Evolutionary conservation across 352 stramenopile genomes (phyloP), one percentile per base, ranked within the genome.

Genomic region (Phytophthora citrophthora): DNA sequence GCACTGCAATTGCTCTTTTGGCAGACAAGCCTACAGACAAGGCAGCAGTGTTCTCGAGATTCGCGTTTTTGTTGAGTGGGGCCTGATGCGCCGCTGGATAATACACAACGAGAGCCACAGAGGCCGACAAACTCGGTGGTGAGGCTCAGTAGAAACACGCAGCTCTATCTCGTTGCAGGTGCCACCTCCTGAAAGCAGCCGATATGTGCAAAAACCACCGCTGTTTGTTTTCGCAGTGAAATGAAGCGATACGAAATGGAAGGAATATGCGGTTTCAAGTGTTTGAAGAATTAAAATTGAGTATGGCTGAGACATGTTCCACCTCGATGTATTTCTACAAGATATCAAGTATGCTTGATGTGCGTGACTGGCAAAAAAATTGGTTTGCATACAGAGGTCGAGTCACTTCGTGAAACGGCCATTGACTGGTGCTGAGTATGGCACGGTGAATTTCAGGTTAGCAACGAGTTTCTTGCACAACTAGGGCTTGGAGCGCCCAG

Each of bases 11-110:
- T 54, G 49, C 54, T 48, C 13, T 15, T 36, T 34, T 29, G 24
- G 44, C 46, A 60, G 56, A 64, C 57, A 66, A 41, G 38, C 16
- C 51, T 36, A 53, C 43, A 67, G 58, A 67, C 58, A 67, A 67
- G 58, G 10, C 51, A 27, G 27, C 7, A 27, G 43, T 27, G 49
- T 44, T 54, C 41, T 61, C 16, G 18, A 53, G 39, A 41, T 65
- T 61, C 11, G 54, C 26, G 48, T 54, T 61, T 60, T 65, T 61
- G 49, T 50, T n/a, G 39, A 52, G 39, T 57, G 51, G 20, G 20
- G 31, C 18, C 54, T 57, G 16, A 44, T 50, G 45, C 27, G n/a
- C 34, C 15, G 27, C 29, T 50, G 43, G 49, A 66, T 61, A 55
- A 68, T 56, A 53, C 32, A 53, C 32, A 43, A 16, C 23, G 32